These are phyloP conservation scores for Chrysochromulina parva DNA, from an alignment of 78 protist species.

Conservation along the genomic window DNA sequence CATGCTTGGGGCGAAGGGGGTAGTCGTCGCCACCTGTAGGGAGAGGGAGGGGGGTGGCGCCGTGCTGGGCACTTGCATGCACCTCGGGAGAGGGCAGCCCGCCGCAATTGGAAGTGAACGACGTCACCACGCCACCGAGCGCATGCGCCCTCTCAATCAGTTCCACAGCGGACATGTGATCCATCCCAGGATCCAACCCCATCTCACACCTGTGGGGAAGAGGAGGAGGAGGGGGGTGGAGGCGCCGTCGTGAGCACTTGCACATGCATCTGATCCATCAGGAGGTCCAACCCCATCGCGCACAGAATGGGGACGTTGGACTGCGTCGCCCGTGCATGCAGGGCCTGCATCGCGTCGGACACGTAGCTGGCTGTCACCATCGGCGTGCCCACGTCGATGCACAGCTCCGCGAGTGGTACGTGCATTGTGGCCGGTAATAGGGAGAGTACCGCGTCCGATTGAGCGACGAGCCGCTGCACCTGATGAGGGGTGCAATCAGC, in stretches of 20 bases:
- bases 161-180: conserved; percentile 48
- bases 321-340: not conserved
- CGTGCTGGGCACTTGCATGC: no score
- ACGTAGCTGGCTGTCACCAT: conserved; percentile 38
- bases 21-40: no score
- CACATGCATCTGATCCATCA: no score
- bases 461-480: not conserved
- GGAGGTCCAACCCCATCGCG: conserved; percentile 73
- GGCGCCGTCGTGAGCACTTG: no score
- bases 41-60: no score
- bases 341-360: conserved; percentile 1
- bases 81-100: conserved; percentile 86
- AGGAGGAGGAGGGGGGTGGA: no score
- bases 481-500: no score
- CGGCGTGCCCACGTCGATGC: conserved; percentile 43
- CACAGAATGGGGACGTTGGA: conserved; percentile 26
- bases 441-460: conserved; percentile 56
- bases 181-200: conserved; percentile 32
- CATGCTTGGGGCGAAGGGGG: no score
- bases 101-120: conserved; percentile 65
- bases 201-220: conserved; percentile 16
- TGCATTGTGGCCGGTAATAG: conserved; percentile 71
- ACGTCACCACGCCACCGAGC: conserved; percentile 43
- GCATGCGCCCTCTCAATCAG: not conserved
- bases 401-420: conserved; percentile 49